phyloP scores from a whole-genome alignment of 441 rosid genomes.

The Biscutella laevigata region DNA sequence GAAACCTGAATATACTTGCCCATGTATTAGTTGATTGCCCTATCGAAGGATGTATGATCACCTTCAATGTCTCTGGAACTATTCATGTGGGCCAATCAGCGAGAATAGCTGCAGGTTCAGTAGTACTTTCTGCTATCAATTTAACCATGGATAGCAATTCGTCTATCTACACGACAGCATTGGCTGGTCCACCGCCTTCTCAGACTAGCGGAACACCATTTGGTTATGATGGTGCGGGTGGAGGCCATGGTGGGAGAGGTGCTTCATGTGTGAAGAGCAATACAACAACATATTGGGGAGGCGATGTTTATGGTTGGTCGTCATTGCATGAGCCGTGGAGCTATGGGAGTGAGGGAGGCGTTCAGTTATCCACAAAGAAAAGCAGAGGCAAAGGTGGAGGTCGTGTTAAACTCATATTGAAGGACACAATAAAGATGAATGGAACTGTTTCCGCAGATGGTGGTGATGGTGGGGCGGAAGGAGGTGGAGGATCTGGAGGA shows the following conservation, averaged over 20 bases:
- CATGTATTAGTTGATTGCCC: constrained; percentile 67
- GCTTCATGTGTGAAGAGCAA: constrained; percentile 75
- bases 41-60: constrained; percentile 55
- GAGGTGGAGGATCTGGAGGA: constrained; percentile 99
- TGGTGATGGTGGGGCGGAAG: constrained; percentile 63
- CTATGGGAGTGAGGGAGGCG: constrained; percentile 89
- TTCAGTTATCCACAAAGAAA: constrained; percentile 35
- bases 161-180: constrained; percentile 61
- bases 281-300: constrained; percentile 74
- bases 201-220: constrained; percentile 95
- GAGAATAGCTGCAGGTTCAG: constrained; percentile 59
- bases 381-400: constrained; percentile 94
- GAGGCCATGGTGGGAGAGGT: constrained; percentile 99
- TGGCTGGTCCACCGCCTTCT: constrained; percentile 86
- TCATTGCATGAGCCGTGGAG: constrained; percentile 85
- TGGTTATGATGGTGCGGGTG: constrained; percentile 83
- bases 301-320: constrained; percentile 95
- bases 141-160: constrained; percentile 55
- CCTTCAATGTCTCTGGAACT: constrained; percentile 67
- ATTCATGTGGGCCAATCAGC: constrained; percentile 68
- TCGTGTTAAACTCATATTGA: constrained; percentile 51
- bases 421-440: constrained; percentile 63
- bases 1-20: constrained; percentile 71
- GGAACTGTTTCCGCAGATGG: constrained; percentile 79
- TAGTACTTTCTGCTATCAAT: constrained; percentile 55